phyloP scores from a whole-genome alignment of 805 yeast genomes.

The Monosporozyma siamensis region DNA sequence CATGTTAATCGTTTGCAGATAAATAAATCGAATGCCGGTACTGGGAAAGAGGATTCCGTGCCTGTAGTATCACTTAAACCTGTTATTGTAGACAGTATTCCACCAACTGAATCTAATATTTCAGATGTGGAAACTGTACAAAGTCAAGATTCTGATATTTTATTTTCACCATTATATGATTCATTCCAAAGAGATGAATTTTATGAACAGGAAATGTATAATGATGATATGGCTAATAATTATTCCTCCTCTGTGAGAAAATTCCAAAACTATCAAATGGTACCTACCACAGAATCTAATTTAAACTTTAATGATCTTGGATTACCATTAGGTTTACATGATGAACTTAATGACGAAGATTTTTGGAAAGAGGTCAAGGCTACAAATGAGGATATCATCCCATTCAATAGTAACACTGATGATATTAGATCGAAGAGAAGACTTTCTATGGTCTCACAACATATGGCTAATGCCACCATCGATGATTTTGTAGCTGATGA shows the following conservation, averaged over 20 bases:
- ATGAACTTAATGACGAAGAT: constrained; percentile 15
- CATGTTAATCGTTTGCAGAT: no score
- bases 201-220: constrained; percentile 16
- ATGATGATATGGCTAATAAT: neutral
- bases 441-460: constrained; percentile 2
- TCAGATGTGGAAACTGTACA: constrained; percentile 8
- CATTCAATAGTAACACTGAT: constrained; percentile 5
- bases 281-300: neutral
- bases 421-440: constrained; percentile 4
- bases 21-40: neutral
- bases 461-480: constrained; percentile 10
- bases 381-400: constrained; percentile 21
- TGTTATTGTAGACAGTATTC: constrained; percentile 9
- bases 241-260: neutral
- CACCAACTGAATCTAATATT: constrained; percentile 4
- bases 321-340: neutral
- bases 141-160: constrained; percentile 15
- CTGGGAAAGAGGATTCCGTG: no score
- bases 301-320: neutral
- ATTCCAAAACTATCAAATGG: constrained; percentile 4
- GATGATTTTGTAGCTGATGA: constrained; percentile 17
- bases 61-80: no score
- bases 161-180: constrained; percentile 21
- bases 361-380: constrained; percentile 28
- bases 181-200: constrained; percentile 10